Conservation (phyloP, 495 filamentous ascomycete genomes). For the Symbiotaphrina buchneri region DNA sequence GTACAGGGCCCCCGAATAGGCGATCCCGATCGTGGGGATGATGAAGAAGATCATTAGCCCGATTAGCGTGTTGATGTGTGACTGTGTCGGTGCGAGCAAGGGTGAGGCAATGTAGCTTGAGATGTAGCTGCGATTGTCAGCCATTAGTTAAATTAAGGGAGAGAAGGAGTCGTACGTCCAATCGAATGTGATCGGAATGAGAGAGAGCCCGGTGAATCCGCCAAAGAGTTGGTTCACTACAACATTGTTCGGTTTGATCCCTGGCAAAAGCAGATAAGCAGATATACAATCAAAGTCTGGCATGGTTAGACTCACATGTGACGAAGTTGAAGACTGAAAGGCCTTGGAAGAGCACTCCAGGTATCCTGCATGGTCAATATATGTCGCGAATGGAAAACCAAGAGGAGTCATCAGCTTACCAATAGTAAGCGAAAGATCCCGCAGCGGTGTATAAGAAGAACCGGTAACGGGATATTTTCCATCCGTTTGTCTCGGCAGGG, state of each 20-base stretch:
- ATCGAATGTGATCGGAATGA: slow-evolving; percentile 39
- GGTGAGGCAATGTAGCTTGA: slow-evolving; percentile 32
- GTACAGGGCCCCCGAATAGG: slow-evolving; percentile 49
- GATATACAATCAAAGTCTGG: no score
- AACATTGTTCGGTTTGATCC: slow-evolving; percentile 34
- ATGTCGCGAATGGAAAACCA: no score
- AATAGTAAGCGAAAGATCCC: slow-evolving; percentile 31
- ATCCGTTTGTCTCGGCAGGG: slow-evolving; percentile 23
- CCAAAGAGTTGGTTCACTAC: slow-evolving; percentile 52
- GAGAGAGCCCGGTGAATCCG: slow-evolving; percentile 32
- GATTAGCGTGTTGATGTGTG: slow-evolving; percentile 35
- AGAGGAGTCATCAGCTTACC: no score
- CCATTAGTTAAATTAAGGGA: no score
- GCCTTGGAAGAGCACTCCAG: slow-evolving; percentile 32
- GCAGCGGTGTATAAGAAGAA: slow-evolving; percentile 31
- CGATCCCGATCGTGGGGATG: slow-evolving; percentile 21
- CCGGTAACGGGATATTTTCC: slow-evolving; percentile 28
- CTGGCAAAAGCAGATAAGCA: no score
- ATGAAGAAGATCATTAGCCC: slow-evolving; percentile 33
- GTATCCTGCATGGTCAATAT: no score
- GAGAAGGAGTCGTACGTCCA: no score
- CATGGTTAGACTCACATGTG: no score
- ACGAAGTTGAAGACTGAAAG: slow-evolving; percentile 35
- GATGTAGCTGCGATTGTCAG: no score
- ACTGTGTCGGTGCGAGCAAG: slow-evolving; percentile 31